Evolutionary conservation across 2,329 filamentous ascomycete species (phyloP).

Genomic region (Ceratocystis huliohia): DNA sequence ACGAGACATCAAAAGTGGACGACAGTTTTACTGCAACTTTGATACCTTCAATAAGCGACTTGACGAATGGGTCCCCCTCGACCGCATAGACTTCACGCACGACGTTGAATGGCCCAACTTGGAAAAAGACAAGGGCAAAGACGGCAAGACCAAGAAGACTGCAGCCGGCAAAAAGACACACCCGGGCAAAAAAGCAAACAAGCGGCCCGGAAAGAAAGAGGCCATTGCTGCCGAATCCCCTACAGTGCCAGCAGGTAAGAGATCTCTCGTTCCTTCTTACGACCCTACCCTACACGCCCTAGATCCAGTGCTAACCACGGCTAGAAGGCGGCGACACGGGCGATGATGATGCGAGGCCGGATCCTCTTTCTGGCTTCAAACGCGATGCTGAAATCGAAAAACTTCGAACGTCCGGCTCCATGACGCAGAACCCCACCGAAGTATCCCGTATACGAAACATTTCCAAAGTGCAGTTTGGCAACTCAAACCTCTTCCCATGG

Average conservation of each 20-base stretch:
- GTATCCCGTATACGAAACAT: constrained; percentile 93
- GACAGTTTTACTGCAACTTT: constrained; percentile 92
- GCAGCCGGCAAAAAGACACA: constrained; percentile 45
- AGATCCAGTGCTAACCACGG: constrained; percentile 2
- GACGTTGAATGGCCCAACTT: constrained; percentile 95
- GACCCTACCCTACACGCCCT: not conserved
- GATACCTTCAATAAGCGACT: constrained; percentile 90
- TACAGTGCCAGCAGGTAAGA: constrained; percentile 26
- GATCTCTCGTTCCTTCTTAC: not conserved
- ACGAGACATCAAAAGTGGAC: constrained; percentile 73
- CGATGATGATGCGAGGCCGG: constrained; percentile 28
- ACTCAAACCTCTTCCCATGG: constrained; percentile 88
- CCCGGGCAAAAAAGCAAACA: constrained; percentile 46
- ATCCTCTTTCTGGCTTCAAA: constrained; percentile 43
- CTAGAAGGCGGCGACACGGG: constrained; percentile 42
- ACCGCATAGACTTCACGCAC: constrained; percentile 70
- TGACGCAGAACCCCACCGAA: constrained; percentile 98
- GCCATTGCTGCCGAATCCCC: constrained; percentile 41
- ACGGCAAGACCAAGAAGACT: constrained; percentile 59
- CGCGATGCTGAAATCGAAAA: constrained; percentile 93
- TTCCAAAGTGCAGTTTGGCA: constrained; percentile 85
- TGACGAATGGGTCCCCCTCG: constrained; percentile 75
- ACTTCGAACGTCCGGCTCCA: constrained; percentile 81
- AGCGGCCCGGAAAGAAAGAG: constrained; percentile 42
- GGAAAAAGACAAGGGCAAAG: constrained; percentile 71